A percentile compares a stretch with the other conserved stretches of the same genome.
phyloP scores from a whole-genome alignment of 2,329 filamentous ascomycete genomes.

The Aspergillus quadricinctus region DNA sequence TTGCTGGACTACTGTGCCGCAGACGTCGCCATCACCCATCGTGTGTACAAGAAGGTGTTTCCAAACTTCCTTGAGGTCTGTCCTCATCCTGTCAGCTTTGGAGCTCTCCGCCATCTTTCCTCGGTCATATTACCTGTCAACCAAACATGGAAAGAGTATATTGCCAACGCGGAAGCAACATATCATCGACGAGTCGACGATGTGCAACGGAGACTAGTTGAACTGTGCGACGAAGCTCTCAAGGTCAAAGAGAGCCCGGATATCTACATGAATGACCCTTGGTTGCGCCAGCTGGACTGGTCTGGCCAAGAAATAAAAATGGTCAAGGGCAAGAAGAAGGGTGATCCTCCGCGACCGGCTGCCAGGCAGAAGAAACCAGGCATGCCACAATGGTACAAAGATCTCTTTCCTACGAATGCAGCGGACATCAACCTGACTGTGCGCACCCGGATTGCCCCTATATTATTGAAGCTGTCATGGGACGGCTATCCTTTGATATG shows the following conservation, averaged over 20 bases:
- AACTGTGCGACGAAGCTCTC: constrained; percentile 71
- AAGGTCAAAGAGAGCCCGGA: constrained; percentile 65
- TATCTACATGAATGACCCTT: constrained; percentile 74
- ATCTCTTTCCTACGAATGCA: constrained; percentile 68
- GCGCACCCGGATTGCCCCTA: constrained; percentile 78
- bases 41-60: constrained; percentile 90
- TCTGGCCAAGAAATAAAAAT: constrained; percentile 86
- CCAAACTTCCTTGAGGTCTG: constrained; percentile 84
- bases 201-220: constrained; percentile 71
- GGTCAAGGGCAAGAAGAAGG: constrained; percentile 87
- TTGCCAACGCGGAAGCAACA: constrained; percentile 76
- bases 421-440: constrained; percentile 71
- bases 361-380: constrained; percentile 88
- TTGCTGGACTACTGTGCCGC: constrained; percentile 91
- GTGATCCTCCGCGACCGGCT: constrained; percentile 69
- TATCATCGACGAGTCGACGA: constrained; percentile 72
- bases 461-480: constrained; percentile 82
- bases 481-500: constrained; percentile 84
- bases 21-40: constrained; percentile 88
- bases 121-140: constrained; percentile 90
- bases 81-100: constrained; percentile 96
- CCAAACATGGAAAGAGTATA: constrained; percentile 79
- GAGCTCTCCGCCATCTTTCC: constrained; percentile 85
- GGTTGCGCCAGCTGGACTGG: constrained; percentile 94
- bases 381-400: constrained; percentile 95